Evolutionary conservation across 108 stramenopile genomes (phyloP).

Genomic region (Cyclostephanos invisitatus): DNA sequence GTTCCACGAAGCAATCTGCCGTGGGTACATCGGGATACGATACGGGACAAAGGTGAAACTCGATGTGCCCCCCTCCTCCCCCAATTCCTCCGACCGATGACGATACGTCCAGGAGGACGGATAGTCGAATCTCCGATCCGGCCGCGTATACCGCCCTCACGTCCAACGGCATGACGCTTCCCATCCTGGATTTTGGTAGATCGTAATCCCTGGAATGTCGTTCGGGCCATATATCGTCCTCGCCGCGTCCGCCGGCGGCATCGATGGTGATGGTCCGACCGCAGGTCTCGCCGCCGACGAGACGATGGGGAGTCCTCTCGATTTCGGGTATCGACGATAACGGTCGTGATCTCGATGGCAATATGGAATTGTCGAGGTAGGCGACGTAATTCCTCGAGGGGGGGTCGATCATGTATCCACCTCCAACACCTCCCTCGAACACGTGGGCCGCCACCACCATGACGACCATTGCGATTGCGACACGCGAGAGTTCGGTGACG

Average conservation of each 20-base stretch:
- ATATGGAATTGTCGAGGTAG: constrained; percentile 9
- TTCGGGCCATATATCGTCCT: no score
- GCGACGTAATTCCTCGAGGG: constrained; percentile 38
- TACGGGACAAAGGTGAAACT: constrained; percentile 34
- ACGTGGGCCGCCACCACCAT: no score
- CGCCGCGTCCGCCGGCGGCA: background rate
- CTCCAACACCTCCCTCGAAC: no score
- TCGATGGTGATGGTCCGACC: constrained; percentile 14
- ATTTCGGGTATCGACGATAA: constrained; percentile 17
- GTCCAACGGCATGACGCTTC: constrained; percentile 22
- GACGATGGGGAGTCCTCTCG: constrained; percentile 32
- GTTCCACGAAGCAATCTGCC: constrained; percentile 18
- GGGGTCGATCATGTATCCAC: constrained; percentile 38
- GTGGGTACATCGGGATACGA: constrained; percentile 32
- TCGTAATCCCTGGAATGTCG: constrained; percentile 42
- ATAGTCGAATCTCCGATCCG: constrained; percentile 20
- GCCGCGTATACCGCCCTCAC: constrained; percentile 11
- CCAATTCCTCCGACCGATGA: background rate
- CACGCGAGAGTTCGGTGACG: no score
- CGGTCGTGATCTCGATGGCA: constrained; percentile 21
- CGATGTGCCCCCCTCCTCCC: constrained; percentile 30
- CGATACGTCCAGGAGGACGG: constrained; percentile 8
- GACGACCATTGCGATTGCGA: no score
- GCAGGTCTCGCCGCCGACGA: constrained; percentile 12
- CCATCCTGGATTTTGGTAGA: constrained; percentile 15